Percentiles rank a stretch among this genome's conserved stretches.
These are phyloP conservation scores for Schizosaccharomyces japonicus DNA, from an alignment of 805 yeast species.

Conservation along the genomic window DNA sequence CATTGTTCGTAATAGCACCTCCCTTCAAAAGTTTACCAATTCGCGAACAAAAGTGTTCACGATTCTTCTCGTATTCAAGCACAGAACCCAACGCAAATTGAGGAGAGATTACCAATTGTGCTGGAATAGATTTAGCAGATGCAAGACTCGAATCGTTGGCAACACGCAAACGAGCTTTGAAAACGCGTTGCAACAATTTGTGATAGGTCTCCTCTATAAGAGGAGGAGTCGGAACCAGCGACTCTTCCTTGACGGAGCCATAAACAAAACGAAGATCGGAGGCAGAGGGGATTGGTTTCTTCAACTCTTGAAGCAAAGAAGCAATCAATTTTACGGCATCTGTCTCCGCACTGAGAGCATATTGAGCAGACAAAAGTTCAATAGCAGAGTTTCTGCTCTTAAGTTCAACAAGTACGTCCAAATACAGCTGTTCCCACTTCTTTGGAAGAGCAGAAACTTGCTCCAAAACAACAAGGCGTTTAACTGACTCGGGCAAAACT, in stretches of 20 bases:
- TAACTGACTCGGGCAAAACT: constrained; percentile 30
- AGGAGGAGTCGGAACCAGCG: constrained; percentile 10
- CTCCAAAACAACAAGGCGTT: constrained; percentile 37
- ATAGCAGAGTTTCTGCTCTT: constrained; percentile 26
- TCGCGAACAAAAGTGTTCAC: constrained; percentile 21
- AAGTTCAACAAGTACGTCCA: constrained; percentile 28
- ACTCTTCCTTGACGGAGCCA: constrained; percentile 12
- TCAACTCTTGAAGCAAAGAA: not conserved
- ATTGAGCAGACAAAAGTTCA: constrained; percentile 14
- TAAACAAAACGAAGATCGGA: constrained; percentile 41
- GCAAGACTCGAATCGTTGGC: constrained; percentile 25
- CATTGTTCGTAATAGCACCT: constrained; percentile 21
- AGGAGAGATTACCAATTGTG: constrained; percentile 28
- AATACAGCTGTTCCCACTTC: constrained; percentile 43
- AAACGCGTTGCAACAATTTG: constrained; percentile 49
- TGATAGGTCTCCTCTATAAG: constrained; percentile 51
- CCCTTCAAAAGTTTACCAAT: constrained; percentile 21
- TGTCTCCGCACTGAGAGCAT: constrained; percentile 16
- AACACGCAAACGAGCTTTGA: constrained; percentile 29
- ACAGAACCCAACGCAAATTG: constrained; percentile 72
- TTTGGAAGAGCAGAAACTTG: constrained; percentile 28
- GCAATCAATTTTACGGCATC: not conserved
- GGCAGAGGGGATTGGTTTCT: constrained; percentile 31
- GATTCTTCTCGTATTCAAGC: constrained; percentile 32
- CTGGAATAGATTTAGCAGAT: constrained; percentile 22